Percentiles rank a stretch among this genome's conserved stretches.
phyloP scores from a whole-genome alignment of 495 filamentous ascomycete genomes.

The Hypoxylon trugodes region DNA sequence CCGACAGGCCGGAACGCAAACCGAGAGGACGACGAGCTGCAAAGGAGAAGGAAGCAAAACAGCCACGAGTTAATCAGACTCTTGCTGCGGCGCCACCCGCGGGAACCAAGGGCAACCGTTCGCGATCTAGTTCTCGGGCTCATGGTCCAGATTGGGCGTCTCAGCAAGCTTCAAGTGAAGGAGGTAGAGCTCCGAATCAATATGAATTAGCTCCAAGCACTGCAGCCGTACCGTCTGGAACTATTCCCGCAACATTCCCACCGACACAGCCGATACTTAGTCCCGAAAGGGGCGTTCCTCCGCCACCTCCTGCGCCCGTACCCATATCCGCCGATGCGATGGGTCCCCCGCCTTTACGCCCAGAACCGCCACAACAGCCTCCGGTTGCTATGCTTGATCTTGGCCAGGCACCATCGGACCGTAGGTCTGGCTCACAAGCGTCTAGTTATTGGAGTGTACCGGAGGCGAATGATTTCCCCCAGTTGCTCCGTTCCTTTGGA shows the following conservation, averaged over 20 bases:
- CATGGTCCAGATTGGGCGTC: slow-evolving; percentile 51
- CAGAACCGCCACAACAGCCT: slow-evolving; percentile 54
- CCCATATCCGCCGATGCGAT: slow-evolving; percentile 56
- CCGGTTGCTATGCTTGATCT: slow-evolving; percentile 54
- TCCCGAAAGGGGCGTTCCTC: slow-evolving; percentile 46
- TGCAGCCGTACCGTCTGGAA: slow-evolving; percentile 32
- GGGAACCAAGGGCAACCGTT: slow-evolving; percentile 49
- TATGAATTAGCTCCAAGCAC: slow-evolving; percentile 48
- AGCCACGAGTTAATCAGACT: slow-evolving; percentile 52
- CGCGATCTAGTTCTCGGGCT: slow-evolving; percentile 55
- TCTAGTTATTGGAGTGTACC: slow-evolving; percentile 99
- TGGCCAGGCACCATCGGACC: slow-evolving; percentile 49
- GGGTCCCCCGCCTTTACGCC: slow-evolving; percentile 57
- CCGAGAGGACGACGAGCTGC: slow-evolving; percentile 58
- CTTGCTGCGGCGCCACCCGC: slow-evolving; percentile 53
- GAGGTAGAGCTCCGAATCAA: slow-evolving; percentile 40
- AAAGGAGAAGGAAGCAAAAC: slow-evolving; percentile 51
- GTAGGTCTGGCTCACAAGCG: slow-evolving; percentile 63
- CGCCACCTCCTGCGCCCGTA: slow-evolving; percentile 40
- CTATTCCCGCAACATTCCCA: slow-evolving; percentile 51
- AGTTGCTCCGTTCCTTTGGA: slow-evolving; percentile 80
- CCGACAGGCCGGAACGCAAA: slow-evolving; percentile 64
- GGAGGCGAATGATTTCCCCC: slow-evolving; percentile 84
- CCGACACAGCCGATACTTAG: slow-evolving; percentile 47
- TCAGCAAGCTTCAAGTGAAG: slow-evolving; percentile 46